Base-by-base conservation (phyloP, 768 basidiomycete genomes). In the Macrolepiota dolichaula region DNA sequence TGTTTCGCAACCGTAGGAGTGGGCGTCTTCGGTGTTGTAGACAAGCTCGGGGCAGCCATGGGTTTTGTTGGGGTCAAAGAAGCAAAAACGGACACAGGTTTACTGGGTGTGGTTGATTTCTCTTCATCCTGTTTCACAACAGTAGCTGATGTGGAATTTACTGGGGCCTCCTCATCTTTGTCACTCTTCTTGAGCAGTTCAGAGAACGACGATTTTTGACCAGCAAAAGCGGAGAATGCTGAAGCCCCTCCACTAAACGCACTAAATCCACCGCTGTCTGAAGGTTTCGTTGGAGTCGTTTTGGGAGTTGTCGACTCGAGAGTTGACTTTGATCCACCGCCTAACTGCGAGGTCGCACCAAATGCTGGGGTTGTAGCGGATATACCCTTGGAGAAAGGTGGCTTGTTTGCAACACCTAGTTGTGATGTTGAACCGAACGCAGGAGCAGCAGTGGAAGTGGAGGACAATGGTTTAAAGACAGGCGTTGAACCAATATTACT, bases 121-220 rank as follows among this genome's bases (percentile, higher is more conserved):
- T 17, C 51, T 25, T 49, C 56, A n/a, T 35, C 49, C 11, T 36
- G 52, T 22, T 55, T 60, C 3, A 46, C 11, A 10, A 55, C 54
- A 42, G 40, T 17, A 19, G 51, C 47, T 49, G 55, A 52, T 32
- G 57, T 59, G 1, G 63, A 46, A 24, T 68, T 69, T 10, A 68
- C 63, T 6, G 69, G 63, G 36, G 67, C 74, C 57, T 69, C 67
- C 25, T 61, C 51, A 22, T 71, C 69, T 19, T 68, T 68, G 49
- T 72, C 74, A 47, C 67, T 74, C 15, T 64, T 70, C 68, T 84
- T 81, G 60, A 90, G 72, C 50, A 91, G 67, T 29, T 90, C 85
- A n/a, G 72, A 63, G 50, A 74, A 92, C 0, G 89, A 83, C 64
- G 80, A 82, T 37, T 75, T 73, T 1, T 74, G 71, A 0, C 73